Evolutionary conservation across 1,284 basidiomycete species (phyloP).

Genomic region (Gomphus sp.): DNA sequence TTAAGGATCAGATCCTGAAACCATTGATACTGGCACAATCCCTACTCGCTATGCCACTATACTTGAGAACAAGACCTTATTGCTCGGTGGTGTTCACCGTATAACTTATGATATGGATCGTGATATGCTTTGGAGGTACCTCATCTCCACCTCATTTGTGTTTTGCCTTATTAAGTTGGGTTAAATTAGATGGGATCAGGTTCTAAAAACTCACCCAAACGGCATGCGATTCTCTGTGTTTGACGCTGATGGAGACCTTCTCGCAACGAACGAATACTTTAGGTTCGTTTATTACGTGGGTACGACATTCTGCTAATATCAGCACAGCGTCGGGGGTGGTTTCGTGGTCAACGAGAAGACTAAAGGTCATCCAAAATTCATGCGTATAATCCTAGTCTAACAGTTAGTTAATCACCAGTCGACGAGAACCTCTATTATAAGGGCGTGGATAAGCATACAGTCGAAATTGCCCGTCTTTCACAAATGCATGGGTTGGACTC

Average conservation of each 20-base stretch:
- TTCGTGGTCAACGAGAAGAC: conserved; percentile 90
- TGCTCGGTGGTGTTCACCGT: conserved; percentile 62
- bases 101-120: conserved; percentile 81
- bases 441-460: conserved; percentile 78
- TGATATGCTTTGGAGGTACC: conserved; percentile 91
- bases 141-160: conserved; percentile 32
- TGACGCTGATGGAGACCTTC: conserved; percentile 67
- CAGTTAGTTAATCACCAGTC: conserved; percentile 32
- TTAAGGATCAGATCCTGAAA: conserved; percentile 73
- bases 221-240: conserved; percentile 92
- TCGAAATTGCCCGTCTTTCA: conserved; percentile 70
- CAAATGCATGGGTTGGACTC: conserved; percentile 43
- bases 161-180: conserved; percentile 16
- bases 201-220: conserved; percentile 45
- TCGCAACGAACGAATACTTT: conserved; percentile 95
- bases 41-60: conserved; percentile 68
- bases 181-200: conserved; percentile 16
- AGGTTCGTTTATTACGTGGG: conserved; percentile 28
- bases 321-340: conserved; percentile 71
- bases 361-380: conserved; percentile 40
- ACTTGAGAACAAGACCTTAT: conserved; percentile 51
- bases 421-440: conserved; percentile 96
- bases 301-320: conserved; percentile 12
- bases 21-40: conserved; percentile 76
- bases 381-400: background rate